Conservation (phyloP, 1,284 basidiomycete genomes). For the Tylopilus orsonianus region DNA sequence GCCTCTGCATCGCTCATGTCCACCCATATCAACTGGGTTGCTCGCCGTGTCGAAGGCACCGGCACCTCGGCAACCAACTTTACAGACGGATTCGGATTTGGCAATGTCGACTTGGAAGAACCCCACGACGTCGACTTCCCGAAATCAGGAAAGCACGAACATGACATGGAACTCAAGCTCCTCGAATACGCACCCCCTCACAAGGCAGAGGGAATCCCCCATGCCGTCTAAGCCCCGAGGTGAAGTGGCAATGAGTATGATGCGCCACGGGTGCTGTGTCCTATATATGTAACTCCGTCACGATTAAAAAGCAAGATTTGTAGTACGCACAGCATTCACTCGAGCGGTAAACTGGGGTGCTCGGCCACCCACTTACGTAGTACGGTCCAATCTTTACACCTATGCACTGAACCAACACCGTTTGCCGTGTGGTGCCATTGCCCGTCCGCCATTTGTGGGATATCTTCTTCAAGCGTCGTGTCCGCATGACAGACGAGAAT, state of each 20-base stretch:
- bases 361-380: constrained; percentile 35
- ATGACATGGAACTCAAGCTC: constrained; percentile 11
- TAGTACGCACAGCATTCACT: constrained; percentile 8
- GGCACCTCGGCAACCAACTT: constrained; percentile 19
- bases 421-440: constrained; percentile 28
- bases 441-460: constrained; percentile 26
- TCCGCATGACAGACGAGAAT: constrained; percentile 41
- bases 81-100: constrained; percentile 20
- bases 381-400: constrained; percentile 39
- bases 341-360: constrained; percentile 28
- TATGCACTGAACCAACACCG: constrained; percentile 35
- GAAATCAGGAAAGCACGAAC: constrained; percentile 1
- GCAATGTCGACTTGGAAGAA: constrained; percentile 21
- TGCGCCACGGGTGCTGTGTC: background rate
- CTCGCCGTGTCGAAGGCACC: constrained; percentile 9
- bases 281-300: background rate
- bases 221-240: constrained; percentile 1
- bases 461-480: constrained; percentile 39
- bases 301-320: background rate
- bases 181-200: constrained; percentile 1
- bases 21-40: constrained; percentile 27
- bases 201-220: background rate
- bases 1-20: constrained; percentile 13
- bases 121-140: constrained; percentile 15
- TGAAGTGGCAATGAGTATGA: background rate